Evolutionary conservation across 805 yeast genomes (phyloP), one percentile per base, ranked within the genome.

Genomic region (Teunomyces tritomae): DNA sequence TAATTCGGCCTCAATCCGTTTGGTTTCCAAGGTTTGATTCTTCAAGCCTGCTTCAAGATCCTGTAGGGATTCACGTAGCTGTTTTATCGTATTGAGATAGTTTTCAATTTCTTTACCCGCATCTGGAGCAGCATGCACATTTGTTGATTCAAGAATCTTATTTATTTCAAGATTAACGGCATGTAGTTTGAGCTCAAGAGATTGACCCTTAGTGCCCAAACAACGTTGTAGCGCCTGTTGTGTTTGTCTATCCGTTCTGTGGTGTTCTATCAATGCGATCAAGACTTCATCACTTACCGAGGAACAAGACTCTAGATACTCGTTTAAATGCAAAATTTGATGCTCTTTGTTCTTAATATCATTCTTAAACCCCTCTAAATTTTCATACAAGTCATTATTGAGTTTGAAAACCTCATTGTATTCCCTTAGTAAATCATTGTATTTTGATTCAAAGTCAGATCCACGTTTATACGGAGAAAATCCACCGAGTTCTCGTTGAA

Each of bases 351-450:
- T 62, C 11, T 62, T 54, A 41, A 73, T 53, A 42, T 64, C 66
- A 14, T 50, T 48, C 49, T 73, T 69, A 46, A 67, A 70, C 2
- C 54, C 55, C 46, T 70, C 75, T 26, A 73, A 56, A 46, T 61
- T 71, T 5, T 57, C 54, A 49, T 68, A 70, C 43, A 73, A 57
- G 43, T 73, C 77, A 44, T 71, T 68, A 44, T 72, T 69, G 20
- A 73, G 57, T 32, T 60, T 57, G 45, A 55, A 63, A 11, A 71
- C 57, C 43, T 72, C 76, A 39, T 67, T 64, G 41, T 69, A 67
- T 39, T 65, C 64, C 20, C 52, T 48, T 6, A 60, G 57, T 16
- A 64, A 51, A 28, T 53, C 54, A 33, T 54, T 49, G 41, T 54
- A 54, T 32, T 61, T 63, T 11, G 27, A 34, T 46, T 63, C 63